A percentile compares a stretch with the other conserved stretches of the same genome.
Conservation (phyloP, 164 flowering plant species). For the Cinnamomum micranthum region DNA sequence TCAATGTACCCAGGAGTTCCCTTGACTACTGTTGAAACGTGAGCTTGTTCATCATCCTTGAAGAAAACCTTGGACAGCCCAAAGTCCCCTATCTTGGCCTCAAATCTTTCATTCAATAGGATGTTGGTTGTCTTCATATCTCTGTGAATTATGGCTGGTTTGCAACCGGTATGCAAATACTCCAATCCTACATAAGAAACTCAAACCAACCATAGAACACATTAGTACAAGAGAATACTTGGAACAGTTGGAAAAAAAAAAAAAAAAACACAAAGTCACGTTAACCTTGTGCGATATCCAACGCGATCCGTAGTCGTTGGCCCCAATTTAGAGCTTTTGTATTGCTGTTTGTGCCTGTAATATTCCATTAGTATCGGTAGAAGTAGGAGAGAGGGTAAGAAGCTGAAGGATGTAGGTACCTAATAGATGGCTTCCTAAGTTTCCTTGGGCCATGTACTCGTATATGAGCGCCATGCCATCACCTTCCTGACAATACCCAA, state of each 20-base stretch:
- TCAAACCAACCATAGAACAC: background rate
- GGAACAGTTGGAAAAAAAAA: background rate
- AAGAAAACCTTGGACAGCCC: slow-evolving; percentile 38
- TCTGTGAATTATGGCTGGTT: slow-evolving; percentile 51
- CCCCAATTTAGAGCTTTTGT: background rate
- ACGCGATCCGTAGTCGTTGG: slow-evolving; percentile 29
- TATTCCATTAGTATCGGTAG: too few species aligned
- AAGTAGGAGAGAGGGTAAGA: too few species aligned
- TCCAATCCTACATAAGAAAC: slow-evolving; percentile 39
- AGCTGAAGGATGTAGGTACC: slow-evolving; percentile 16
- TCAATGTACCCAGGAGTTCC: slow-evolving; percentile 59
- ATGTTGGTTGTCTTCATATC: slow-evolving; percentile 53
- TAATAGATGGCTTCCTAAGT: slow-evolving; percentile 30
- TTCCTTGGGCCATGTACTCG: slow-evolving; percentile 50
- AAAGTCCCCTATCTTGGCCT: slow-evolving; percentile 52
- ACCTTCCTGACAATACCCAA: slow-evolving; percentile 46
- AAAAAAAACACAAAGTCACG: background rate
- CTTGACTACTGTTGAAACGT: slow-evolving; percentile 26
- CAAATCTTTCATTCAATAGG: slow-evolving; percentile 31
- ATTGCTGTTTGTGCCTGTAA: background rate
- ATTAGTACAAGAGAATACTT: background rate
- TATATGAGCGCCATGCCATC: slow-evolving; percentile 31
- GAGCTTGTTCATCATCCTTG: slow-evolving; percentile 20
- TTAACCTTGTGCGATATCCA: slow-evolving; percentile 42
- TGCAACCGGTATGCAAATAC: slow-evolving; percentile 46